These are phyloP conservation scores for Gynochthodes officinalis DNA, from an alignment of 257 asterid species.

Conservation along the genomic window DNA sequence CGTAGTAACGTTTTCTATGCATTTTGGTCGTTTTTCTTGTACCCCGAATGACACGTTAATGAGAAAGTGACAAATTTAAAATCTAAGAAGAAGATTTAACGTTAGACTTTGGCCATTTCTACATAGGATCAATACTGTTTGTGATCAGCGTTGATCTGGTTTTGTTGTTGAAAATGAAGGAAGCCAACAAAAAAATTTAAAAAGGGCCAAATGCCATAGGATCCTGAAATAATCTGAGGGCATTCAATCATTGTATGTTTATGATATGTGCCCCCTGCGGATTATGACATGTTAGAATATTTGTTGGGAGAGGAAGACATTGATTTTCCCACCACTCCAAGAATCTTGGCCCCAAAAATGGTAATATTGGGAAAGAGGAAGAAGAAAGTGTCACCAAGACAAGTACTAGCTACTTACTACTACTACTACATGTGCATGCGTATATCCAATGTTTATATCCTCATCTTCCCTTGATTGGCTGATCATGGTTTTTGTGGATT, in stretches of 20 bases:
- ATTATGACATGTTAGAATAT: conserved; percentile 49
- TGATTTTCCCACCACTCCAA: conserved; percentile 51
- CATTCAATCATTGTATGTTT: conserved; percentile 50
- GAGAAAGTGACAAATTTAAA: no score
- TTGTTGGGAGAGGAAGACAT: conserved; percentile 42
- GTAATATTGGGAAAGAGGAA: conserved; percentile 16
- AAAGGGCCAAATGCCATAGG: conserved; percentile 39
- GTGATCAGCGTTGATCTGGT: background rate
- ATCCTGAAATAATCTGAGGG: conserved; percentile 52
- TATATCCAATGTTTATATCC: background rate
- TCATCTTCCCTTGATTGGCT: conserved; percentile 28
- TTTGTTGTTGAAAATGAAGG: conserved; percentile 24
- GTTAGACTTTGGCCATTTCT: background rate
- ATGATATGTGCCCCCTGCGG: conserved; percentile 24
- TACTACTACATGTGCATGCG: background rate
- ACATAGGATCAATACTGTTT: no score
- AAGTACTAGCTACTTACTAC: background rate
- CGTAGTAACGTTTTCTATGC: no score
- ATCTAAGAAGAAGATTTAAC: background rate
- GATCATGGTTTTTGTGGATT: conserved; percentile 32
- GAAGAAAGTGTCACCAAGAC: conserved; percentile 10
- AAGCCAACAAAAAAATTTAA: background rate
- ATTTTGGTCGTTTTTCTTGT: no score
- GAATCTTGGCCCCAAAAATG: conserved; percentile 29
- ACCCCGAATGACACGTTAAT: no score